Evolutionary conservation across 352 stramenopile species (phyloP).

Genomic region (Pythium folliculosum): DNA sequence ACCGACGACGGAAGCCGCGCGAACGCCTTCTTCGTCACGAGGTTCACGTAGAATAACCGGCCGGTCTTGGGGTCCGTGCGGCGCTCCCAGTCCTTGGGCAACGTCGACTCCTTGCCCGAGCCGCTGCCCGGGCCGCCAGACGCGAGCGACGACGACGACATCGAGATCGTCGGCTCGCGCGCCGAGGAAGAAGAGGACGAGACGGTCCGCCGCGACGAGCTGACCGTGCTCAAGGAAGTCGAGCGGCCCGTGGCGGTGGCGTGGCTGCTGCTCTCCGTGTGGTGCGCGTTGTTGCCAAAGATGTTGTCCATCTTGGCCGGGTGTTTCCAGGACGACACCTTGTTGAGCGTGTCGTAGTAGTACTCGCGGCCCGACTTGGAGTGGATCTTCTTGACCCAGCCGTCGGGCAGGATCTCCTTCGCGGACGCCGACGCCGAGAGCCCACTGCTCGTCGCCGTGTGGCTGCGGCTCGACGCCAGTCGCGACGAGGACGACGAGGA

Average conservation of each 20-base stretch:
- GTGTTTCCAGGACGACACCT: conserved; percentile 75
- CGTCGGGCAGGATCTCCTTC: conserved; percentile 61
- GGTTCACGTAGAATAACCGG: conserved; percentile 81
- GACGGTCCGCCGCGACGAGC: conserved; percentile 26
- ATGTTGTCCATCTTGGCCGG: conserved; percentile 63
- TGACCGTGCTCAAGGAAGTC: not conserved
- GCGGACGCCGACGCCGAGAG: conserved; percentile 29
- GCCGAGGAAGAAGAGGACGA: conserved; percentile 34
- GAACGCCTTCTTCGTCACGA: conserved; percentile 83
- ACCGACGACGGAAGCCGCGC: conserved; percentile 76
- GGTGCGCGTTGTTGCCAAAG: conserved; percentile 43
- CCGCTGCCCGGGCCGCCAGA: conserved; percentile 16
- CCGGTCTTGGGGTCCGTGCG: conserved; percentile 80
- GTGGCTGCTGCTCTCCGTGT: conserved; percentile 17
- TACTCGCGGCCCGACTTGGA: conserved; percentile 73
- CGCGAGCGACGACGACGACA: conserved; percentile 22
- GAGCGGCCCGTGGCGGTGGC: conserved; percentile 12
- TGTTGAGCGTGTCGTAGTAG: conserved; percentile 74
- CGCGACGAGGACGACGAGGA: conserved; percentile 2
- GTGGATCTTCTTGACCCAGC: conserved; percentile 73
- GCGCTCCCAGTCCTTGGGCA: conserved; percentile 80
- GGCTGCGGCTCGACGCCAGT: not conserved
- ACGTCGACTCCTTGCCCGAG: conserved; percentile 27
- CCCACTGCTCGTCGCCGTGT: not conserved
- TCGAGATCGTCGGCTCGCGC: conserved; percentile 35